A percentile compares a stretch with the other conserved stretches of the same genome.
These are phyloP conservation scores for Akanthomyces lecanii DNA, from an alignment of 2,329 filamentous ascomycete genomes.

Conservation along the genomic window DNA sequence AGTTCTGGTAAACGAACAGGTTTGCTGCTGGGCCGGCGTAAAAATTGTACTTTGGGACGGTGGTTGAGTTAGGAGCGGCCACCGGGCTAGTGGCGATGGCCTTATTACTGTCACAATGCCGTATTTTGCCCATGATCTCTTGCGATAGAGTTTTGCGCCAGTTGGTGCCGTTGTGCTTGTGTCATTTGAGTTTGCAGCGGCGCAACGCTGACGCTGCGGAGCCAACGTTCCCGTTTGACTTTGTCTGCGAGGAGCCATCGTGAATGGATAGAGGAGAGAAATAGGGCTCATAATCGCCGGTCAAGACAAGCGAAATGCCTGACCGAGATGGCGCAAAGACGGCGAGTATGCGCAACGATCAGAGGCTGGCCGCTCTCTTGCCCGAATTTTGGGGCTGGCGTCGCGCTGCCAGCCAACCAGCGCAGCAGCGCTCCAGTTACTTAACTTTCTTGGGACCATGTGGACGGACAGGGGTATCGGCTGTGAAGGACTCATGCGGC, in stretches of 20 bases:
- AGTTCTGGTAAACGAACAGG: too few relatives aligned
- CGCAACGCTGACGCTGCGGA: background rate
- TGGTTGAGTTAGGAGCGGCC: background rate
- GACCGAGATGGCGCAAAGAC: background rate
- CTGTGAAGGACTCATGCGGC: constrained; percentile 3
- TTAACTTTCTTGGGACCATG: background rate
- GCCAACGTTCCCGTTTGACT: background rate
- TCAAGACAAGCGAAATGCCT: background rate
- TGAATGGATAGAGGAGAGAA: background rate
- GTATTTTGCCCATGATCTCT: background rate
- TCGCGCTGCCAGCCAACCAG: background rate
- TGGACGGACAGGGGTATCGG: constrained; percentile 8
- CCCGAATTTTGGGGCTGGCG: background rate
- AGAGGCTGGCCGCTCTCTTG: background rate
- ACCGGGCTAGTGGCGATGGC: background rate
- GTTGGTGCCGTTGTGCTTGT: background rate
- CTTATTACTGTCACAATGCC: background rate
- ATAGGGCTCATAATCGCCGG: background rate
- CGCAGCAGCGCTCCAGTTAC: background rate
- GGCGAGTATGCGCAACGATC: background rate
- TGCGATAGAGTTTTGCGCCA: background rate
- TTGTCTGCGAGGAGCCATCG: background rate
- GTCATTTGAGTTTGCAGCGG: background rate
- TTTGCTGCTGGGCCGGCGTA: background rate
- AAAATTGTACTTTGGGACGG: background rate